Evolutionary conservation across 2,329 filamentous ascomycete species (phyloP).

Genomic region (Exophiala bonariae): DNA sequence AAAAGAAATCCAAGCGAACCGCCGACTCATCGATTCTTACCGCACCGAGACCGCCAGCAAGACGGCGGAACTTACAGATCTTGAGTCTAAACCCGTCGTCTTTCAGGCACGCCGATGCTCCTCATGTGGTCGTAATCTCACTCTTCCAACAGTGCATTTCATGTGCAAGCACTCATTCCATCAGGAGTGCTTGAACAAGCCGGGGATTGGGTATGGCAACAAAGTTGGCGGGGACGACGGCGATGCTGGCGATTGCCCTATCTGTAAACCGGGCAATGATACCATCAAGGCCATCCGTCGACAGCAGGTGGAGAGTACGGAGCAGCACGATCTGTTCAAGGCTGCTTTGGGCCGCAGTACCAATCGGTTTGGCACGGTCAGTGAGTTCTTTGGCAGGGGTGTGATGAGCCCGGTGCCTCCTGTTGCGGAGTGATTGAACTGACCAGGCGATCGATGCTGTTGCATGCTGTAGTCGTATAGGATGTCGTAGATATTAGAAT

Average conservation of each 20-base stretch:
- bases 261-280: slow-evolving; percentile 80
- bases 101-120: slow-evolving; percentile 90
- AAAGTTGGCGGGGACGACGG: slow-evolving; percentile 53
- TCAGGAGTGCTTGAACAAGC: slow-evolving; percentile 75
- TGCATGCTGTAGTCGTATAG: too few species aligned
- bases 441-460: not conserved
- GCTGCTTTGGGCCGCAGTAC: slow-evolving; percentile 74
- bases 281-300: slow-evolving; percentile 84
- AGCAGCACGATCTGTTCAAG: slow-evolving; percentile 85
- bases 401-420: slow-evolving; percentile 63
- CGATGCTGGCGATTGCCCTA: slow-evolving; percentile 74
- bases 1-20: slow-evolving; percentile 80
- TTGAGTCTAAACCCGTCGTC: slow-evolving; percentile 76
- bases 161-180: slow-evolving; percentile 97
- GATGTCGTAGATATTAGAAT: too few species aligned
- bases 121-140: slow-evolving; percentile 74
- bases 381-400: slow-evolving; percentile 91
- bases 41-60: slow-evolving; percentile 80
- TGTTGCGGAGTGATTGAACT: slow-evolving; percentile 15
- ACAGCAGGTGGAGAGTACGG: slow-evolving; percentile 82
- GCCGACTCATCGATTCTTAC: slow-evolving; percentile 78
- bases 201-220: slow-evolving; percentile 17
- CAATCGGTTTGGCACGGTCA: slow-evolving; percentile 77
- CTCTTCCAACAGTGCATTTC: slow-evolving; percentile 91
- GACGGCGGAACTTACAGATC: slow-evolving; percentile 72